Conservation (phyloP, 2,329 filamentous ascomycete genomes). For the Pestalotiopsis sp. region DNA sequence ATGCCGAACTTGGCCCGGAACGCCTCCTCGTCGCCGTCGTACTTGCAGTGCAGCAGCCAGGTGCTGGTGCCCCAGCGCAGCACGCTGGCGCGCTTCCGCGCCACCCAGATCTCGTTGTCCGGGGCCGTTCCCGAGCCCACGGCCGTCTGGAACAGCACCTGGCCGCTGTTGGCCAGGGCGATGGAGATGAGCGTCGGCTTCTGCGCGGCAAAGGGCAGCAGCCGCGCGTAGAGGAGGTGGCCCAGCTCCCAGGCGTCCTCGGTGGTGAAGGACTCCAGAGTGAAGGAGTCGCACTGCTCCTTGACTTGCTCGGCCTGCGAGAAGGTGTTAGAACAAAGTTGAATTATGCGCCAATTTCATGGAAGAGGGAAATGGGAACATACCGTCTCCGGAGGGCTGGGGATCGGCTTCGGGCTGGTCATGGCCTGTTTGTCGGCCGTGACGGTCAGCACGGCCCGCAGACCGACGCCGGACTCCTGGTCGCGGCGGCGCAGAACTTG, state of each 20-base stretch:
- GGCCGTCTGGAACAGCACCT: slow-evolving; percentile 70
- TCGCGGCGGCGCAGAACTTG: slow-evolving; percentile 23
- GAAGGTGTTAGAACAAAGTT: background rate
- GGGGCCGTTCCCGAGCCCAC: slow-evolving; percentile 68
- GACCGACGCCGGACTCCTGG: slow-evolving; percentile 19
- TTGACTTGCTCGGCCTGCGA: slow-evolving; percentile 30
- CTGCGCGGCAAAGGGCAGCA: slow-evolving; percentile 48
- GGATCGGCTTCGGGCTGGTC: slow-evolving; percentile 17
- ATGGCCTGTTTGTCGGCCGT: background rate
- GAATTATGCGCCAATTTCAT: background rate
- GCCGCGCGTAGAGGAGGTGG: slow-evolving; percentile 63
- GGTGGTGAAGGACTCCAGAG: slow-evolving; percentile 57
- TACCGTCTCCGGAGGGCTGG: slow-evolving; percentile 23
- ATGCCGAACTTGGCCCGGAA: slow-evolving; percentile 70
- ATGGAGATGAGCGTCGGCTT: slow-evolving; percentile 66
- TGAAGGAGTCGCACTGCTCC: slow-evolving; percentile 44
- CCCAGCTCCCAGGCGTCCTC: slow-evolving; percentile 68
- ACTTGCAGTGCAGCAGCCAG: slow-evolving; percentile 73
- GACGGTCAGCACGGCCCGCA: slow-evolving; percentile 22
- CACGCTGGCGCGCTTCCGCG: slow-evolving; percentile 72
- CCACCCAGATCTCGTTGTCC: slow-evolving; percentile 73
- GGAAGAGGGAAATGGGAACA: slow-evolving; percentile 10
- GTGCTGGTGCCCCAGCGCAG: slow-evolving; percentile 70
- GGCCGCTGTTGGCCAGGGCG: slow-evolving; percentile 56
- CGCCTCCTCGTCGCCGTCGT: slow-evolving; percentile 60